These are phyloP conservation scores for Linnemannia zychae DNA, from an alignment of 192 early-diverging fungal genomes.

Conservation along the genomic window DNA sequence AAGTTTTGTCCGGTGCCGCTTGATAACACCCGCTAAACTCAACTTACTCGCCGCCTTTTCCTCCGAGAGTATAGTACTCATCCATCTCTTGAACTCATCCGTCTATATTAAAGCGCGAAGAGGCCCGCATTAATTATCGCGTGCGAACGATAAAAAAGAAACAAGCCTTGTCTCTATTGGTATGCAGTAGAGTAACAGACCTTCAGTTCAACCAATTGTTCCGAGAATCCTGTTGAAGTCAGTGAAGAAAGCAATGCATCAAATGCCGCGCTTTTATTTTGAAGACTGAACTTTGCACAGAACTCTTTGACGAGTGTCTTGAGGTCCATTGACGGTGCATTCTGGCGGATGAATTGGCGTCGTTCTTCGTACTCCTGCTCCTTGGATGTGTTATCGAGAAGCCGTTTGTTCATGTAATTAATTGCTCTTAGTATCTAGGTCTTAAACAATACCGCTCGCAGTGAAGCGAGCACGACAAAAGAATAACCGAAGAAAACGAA, in stretches of 20 bases:
- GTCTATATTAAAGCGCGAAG: not conserved
- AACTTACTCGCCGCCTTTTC: not conserved
- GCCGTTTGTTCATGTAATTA: slow-evolving; percentile 13
- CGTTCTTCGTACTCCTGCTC: slow-evolving; percentile 17
- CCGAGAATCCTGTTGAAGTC: not conserved
- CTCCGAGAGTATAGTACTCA: not conserved
- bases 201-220: slow-evolving; percentile 21
- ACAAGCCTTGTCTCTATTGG: not conserved
- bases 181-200: slow-evolving; percentile 12
- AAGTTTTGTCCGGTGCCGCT: not conserved
- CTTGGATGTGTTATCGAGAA: not conserved
- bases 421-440: not conserved
- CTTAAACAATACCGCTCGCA: slow-evolving; percentile 13
- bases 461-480: not conserved
- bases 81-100: slow-evolving; percentile 16
- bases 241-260: slow-evolving; percentile 20
- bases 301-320: slow-evolving; percentile 16
- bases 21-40: not conserved
- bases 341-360: slow-evolving; percentile 1
- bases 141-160: not conserved
- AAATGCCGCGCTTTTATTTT: slow-evolving; percentile 15
- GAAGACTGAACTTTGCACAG: slow-evolving; percentile 11
- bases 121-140: too few species aligned
- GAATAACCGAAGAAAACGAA: not conserved
- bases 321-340: slow-evolving; percentile 14